phyloP scores from a whole-genome alignment of 257 asterid genomes.

The Parsonsia alboflavescens region DNA sequence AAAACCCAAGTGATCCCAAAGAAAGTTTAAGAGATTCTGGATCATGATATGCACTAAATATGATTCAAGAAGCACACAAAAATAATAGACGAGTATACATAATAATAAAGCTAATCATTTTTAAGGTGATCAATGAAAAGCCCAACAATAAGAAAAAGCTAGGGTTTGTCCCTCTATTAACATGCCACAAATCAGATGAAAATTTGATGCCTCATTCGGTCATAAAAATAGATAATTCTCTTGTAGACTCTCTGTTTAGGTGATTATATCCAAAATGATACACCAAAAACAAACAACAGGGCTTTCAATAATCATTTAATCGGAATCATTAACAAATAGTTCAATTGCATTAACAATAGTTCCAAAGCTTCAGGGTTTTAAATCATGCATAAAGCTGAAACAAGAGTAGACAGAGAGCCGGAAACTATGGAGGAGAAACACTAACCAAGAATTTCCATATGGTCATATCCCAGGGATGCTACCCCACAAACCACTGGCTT shows the following conservation, averaged over 20 bases:
- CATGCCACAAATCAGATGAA: too few relatives aligned
- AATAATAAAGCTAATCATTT: neutral
- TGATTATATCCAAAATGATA: slow-evolving; percentile 91
- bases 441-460: slow-evolving; percentile 99
- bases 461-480: slow-evolving; percentile 97
- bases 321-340: neutral
- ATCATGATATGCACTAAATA: neutral
- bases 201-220: neutral
- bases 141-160: neutral
- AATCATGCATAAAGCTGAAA: neutral
- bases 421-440: slow-evolving; percentile 39
- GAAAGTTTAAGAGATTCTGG: neutral
- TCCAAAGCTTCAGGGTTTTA: neutral
- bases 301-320: too few relatives aligned
- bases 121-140: neutral
- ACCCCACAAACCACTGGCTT: slow-evolving; percentile 85
- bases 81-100: neutral
- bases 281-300: slow-evolving; percentile 84
- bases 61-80: neutral
- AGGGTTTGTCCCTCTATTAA: neutral
- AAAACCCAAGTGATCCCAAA: too few relatives aligned
- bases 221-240: neutral
- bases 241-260: slow-evolving; percentile 41
- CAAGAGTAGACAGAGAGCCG: slow-evolving; percentile 25
- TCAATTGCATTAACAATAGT: neutral